Evolutionary conservation across 2,329 filamentous ascomycete species (phyloP), one percentile per base, ranked within the genome.

Genomic region (Tolypocladium pustulatum): DNA sequence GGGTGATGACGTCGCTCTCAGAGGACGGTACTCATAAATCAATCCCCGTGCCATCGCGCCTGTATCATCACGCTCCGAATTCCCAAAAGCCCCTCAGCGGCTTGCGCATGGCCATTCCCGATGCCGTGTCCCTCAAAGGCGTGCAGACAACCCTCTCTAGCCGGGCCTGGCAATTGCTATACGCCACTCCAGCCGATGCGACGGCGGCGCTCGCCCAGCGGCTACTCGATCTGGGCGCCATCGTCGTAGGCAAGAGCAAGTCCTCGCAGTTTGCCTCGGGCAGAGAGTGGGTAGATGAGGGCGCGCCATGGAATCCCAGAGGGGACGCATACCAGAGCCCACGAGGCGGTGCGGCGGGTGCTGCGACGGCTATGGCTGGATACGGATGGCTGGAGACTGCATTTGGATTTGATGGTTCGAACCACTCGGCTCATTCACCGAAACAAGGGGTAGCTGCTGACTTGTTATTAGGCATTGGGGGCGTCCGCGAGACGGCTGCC

Each of bases 211-310:
- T 79, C 1, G 76, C 85, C 0, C 79, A 83, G 56, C 73, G 75
- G 2, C 69, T 90, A 0, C 75, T 88, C 4, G 78, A 84, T 57
- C 76, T 81, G 2, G 86, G 87, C 0, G 85, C 82, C 0, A 69
- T 82, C 10, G 66, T 83, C 13, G 71, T 83, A 0, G 80, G 81
- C 3, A 83, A 81, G 69, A 79, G 78, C 27, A 81, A 79, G 62
- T 75, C 75, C 2, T 72, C 76, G 1, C 78, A 80, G 61, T 76
- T 83, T 55, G 75, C 75, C 15, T 66, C 72, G 6, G 69, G 70
- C 7, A 58, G 60, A 53, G 80, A 84, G 57, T 76, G 74, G 73
- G 59, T 72, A 1, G 75, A 76, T 27, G 65, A 64, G 6, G 65
- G 68, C 20, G 71, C 72, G n/a, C 76, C 77, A 0, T 75, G 75